Conservation (phyloP, 2,329 filamentous ascomycete genomes). For the Aspergillus udagawae region DNA sequence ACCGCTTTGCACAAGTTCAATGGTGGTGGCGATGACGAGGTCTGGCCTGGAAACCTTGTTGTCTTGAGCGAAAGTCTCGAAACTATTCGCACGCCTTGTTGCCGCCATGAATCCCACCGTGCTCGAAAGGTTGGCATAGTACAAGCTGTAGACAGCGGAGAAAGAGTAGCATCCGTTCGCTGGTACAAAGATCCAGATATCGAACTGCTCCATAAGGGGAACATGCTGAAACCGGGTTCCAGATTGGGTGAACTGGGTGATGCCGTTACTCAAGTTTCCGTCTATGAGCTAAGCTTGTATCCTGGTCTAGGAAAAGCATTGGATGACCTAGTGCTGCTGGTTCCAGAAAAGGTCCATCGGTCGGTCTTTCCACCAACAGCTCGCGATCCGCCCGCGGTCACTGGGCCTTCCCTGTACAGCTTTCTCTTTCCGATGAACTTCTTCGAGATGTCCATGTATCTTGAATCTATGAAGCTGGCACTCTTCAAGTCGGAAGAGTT, state of each 20-base stretch:
- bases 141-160: constrained; percentile 52
- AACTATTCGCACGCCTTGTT: constrained; percentile 1
- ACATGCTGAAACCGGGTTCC: constrained; percentile 40
- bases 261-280: constrained; percentile 49
- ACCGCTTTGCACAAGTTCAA: constrained; percentile 34
- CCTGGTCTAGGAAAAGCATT: constrained; percentile 46
- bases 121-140: constrained; percentile 53
- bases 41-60: constrained; percentile 56
- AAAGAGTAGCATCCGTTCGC: constrained; percentile 53
- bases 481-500: constrained; percentile 20
- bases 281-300: constrained; percentile 55
- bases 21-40: constrained; percentile 45
- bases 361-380: constrained; percentile 3
- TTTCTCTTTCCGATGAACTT: constrained; percentile 12
- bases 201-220: constrained; percentile 28
- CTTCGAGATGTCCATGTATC: constrained; percentile 8
- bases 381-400: neutral
- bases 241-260: constrained; percentile 41
- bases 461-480: constrained; percentile 15
- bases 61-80: constrained; percentile 42
- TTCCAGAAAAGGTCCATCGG: constrained; percentile 24
- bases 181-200: constrained; percentile 48
- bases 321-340: constrained; percentile 52
- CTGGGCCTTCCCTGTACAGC: constrained; percentile 13
- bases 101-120: constrained; percentile 14